Evolutionary conservation across 345 rosid species (phyloP).

Genomic region (Acer saccharum): DNA sequence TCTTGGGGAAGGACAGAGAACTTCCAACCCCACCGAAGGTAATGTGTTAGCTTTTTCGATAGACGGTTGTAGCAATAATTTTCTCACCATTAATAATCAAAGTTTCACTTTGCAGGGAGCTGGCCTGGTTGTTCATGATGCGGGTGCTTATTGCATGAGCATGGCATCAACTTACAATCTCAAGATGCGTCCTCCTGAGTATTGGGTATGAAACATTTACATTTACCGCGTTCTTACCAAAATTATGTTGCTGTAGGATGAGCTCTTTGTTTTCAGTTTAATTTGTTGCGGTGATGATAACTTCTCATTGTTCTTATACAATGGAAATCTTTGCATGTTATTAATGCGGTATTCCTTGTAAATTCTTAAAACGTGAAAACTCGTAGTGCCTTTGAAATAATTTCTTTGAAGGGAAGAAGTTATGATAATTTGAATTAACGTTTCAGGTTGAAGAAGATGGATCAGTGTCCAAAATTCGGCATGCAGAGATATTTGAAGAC

Average conservation of each 20-base stretch:
- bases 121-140: constrained; percentile 95
- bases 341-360: background rate
- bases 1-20: constrained; percentile 93
- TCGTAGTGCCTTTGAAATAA: background rate
- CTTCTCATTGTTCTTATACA: background rate
- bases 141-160: constrained; percentile 99
- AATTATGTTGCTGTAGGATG: background rate
- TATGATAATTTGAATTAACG: constrained; percentile 3
- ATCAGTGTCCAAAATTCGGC: constrained; percentile 73
- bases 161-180: constrained; percentile 99
- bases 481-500: constrained; percentile 83
- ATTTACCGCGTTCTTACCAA: background rate
- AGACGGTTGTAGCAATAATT: background rate
- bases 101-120: constrained; percentile 61
- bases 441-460: constrained; percentile 87
- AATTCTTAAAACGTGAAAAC: background rate
- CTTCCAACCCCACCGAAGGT: constrained; percentile 92
- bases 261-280: background rate
- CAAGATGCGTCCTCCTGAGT: constrained; percentile 99
- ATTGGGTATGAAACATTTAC: constrained; percentile 64
- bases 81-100: constrained; percentile 16
- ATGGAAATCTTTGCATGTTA: background rate
- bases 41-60: constrained; percentile 1
- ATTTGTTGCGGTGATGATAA: background rate
- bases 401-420: background rate